Percentiles rank a stretch among this genome's conserved stretches.
Conservation (phyloP, 2,329 filamentous ascomycete species). For the Stagonosporopsis vannaccii region DNA sequence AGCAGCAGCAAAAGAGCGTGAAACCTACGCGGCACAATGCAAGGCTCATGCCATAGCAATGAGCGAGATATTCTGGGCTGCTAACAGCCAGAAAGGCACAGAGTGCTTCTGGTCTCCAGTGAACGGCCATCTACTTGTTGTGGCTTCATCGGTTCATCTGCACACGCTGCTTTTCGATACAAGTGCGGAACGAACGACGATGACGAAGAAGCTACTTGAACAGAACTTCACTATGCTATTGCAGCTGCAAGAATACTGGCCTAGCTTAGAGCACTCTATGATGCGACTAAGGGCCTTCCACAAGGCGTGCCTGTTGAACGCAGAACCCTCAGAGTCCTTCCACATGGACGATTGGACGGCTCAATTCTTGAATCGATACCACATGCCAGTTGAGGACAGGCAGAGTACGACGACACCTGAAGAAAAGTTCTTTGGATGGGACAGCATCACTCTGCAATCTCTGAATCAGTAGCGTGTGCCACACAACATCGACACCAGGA, state of each 20-base stretch:
- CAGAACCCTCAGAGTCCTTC: slow-evolving; percentile 7
- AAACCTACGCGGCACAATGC: slow-evolving; percentile 3
- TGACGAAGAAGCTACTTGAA: slow-evolving; percentile 4
- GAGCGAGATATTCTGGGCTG: slow-evolving; percentile 10
- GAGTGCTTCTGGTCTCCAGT: slow-evolving; percentile 15
- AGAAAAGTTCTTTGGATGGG: slow-evolving; percentile 4
- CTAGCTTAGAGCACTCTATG: slow-evolving; percentile 10
- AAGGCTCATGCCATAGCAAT: slow-evolving; percentile 8
- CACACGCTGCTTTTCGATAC: slow-evolving; percentile 12
- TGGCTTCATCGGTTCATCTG: slow-evolving; percentile 10
- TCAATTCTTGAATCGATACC: slow-evolving; percentile 13
- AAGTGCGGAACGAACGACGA: neutral
- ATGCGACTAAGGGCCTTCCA: slow-evolving; percentile 11
- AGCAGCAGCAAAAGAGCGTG: neutral
- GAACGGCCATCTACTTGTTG: slow-evolving; percentile 9
- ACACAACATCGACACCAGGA: neutral
- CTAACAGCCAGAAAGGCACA: slow-evolving; percentile 1
- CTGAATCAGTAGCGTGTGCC: neutral
- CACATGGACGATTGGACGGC: slow-evolving; percentile 13
- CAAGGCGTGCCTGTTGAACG: slow-evolving; percentile 7
- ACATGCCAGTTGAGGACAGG: slow-evolving; percentile 8
- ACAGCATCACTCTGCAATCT: slow-evolving; percentile 9
- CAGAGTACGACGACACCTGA: slow-evolving; percentile 4
- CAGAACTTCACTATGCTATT: slow-evolving; percentile 10
- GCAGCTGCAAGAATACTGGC: slow-evolving; percentile 12